A percentile compares a stretch with the other conserved stretches of the same genome.
Conservation (phyloP, 2,329 filamentous ascomycete species). For the Monosporascus sp. region DNA sequence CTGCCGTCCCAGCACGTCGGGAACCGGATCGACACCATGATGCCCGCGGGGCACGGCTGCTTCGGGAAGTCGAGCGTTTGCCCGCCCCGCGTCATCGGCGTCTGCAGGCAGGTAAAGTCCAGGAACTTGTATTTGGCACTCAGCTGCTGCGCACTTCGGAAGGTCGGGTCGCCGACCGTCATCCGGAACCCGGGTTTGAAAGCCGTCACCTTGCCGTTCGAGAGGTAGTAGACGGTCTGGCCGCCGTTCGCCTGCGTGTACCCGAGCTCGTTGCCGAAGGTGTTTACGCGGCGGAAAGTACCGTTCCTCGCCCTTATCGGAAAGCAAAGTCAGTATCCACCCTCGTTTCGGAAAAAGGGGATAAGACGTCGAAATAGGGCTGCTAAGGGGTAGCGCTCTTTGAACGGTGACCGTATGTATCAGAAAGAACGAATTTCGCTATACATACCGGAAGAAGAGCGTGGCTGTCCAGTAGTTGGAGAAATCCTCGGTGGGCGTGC, state of each 20-base stretch:
- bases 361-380: too few species aligned
- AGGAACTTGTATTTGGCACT: conserved; percentile 32
- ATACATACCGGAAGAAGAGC: conserved; percentile 24
- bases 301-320: conserved; percentile 19
- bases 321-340: background rate
- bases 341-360: background rate
- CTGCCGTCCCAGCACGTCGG: conserved; percentile 47
- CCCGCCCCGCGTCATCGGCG: conserved; percentile 29
- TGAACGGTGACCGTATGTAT: too few species aligned
- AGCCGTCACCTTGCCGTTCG: conserved; percentile 30
- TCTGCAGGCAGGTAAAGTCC: conserved; percentile 37
- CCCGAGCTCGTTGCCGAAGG: conserved; percentile 14
- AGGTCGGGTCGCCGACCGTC: conserved; percentile 33
- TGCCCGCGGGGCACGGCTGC: conserved; percentile 27
- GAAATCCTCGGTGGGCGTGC: conserved; percentile 20
- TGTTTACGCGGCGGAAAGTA: conserved; percentile 26
- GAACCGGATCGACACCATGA: conserved; percentile 40
- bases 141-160: conserved; percentile 26
- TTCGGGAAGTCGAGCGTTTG: conserved; percentile 35
- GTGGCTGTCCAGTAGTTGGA: conserved; percentile 31
- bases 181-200: conserved; percentile 39
- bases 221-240: conserved; percentile 17
- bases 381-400: too few species aligned
- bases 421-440: too few species aligned
- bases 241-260: conserved; percentile 26